Base-by-base conservation (phyloP, 2,329 filamentous ascomycete genomes). In the Neofusicoccum parvum region DNA sequence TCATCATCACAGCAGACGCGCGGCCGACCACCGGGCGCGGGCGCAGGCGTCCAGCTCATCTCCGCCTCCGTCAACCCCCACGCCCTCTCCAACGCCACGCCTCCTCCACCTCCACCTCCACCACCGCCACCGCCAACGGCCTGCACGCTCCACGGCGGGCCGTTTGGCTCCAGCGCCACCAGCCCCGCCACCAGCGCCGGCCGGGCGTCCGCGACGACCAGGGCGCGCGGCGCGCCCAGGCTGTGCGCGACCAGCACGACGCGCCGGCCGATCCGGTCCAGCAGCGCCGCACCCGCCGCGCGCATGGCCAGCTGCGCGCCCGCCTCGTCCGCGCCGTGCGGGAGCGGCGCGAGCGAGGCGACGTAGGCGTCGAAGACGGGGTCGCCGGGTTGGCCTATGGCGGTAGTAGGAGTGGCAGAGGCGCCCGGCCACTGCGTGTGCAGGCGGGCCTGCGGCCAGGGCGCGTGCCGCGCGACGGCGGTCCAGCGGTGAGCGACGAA, bases 401-500 rank as follows among this genome's bases (percentile, higher is more conserved):
- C 27, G 27, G 27, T 3, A 5, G 27, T 5, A 7, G 27, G 1
- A 1, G 27, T 32, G 4, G 2, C 6, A 7, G 27, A 32, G 32
- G 64, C 54, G 56, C 72, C 74, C 2, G 73, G 72, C 77, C 76
- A 80, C 72, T 83, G 79, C 3, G 78, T 81, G 69, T 82, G 80
- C 23, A 23, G 23, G 23, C 23, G 23, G 23, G 23, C 72, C 69
- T 82, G 78, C 0, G 80, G 80, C 76, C 79, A 81, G n/a, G 74
- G 70, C 7, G 72, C 68, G 67, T 78, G 79, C 3, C 68, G 66
- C 43, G 76, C 65, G 2, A 76, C 70, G 5, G 77, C 77, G 0
- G 75, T 80, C 66, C 77, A 79, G 20, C 69, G 68, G 0, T 68
- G 67, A 36, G 76, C 67, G 15, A 72, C 62, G 3, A 65, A 48